Conservation (phyloP, 2,329 filamentous ascomycete genomes). For the Phoma sp. region DNA sequence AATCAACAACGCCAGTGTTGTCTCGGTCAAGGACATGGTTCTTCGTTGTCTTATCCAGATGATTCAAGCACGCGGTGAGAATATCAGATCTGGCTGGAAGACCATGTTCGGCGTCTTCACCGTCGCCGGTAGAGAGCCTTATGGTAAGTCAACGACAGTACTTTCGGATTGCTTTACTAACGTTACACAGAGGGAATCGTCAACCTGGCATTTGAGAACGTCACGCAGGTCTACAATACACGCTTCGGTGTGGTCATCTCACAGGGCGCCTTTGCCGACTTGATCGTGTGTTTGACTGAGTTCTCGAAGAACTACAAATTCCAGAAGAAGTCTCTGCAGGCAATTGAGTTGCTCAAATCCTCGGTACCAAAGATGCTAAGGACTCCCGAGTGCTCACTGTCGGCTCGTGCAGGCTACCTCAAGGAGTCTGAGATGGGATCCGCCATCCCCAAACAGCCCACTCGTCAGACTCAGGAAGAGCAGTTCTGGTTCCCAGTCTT, state of each 20-base stretch:
- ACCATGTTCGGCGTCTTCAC: slow-evolving; percentile 99
- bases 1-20: slow-evolving; percentile 87
- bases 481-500: slow-evolving; percentile 98
- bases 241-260: slow-evolving; percentile 95
- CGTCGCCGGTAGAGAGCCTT: slow-evolving; percentile 88
- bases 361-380: slow-evolving; percentile 94
- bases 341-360: slow-evolving; percentile 92
- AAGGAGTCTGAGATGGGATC: slow-evolving; percentile 57
- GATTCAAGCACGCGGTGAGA: slow-evolving; percentile 96
- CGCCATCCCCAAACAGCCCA: slow-evolving; percentile 66
- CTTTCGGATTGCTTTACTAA: slow-evolving; percentile 23
- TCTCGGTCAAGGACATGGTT: slow-evolving; percentile 97
- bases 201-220: slow-evolving; percentile 95
- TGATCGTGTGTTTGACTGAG: slow-evolving; percentile 94
- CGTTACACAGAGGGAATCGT: slow-evolving; percentile 79
- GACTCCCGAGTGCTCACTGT: slow-evolving; percentile 92
- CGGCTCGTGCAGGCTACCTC: slow-evolving; percentile 63
- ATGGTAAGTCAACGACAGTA: slow-evolving; percentile 57
- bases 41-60: slow-evolving; percentile 96
- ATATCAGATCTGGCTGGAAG: slow-evolving; percentile 96
- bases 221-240: slow-evolving; percentile 92
- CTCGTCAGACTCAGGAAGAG: slow-evolving; percentile 88
- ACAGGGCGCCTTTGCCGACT: slow-evolving; percentile 93
- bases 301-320: slow-evolving; percentile 99
- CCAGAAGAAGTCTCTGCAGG: slow-evolving; percentile 96